Base-by-base conservation (phyloP, 176 grass and related monocot species). In the Oryza glumipatula region DNA sequence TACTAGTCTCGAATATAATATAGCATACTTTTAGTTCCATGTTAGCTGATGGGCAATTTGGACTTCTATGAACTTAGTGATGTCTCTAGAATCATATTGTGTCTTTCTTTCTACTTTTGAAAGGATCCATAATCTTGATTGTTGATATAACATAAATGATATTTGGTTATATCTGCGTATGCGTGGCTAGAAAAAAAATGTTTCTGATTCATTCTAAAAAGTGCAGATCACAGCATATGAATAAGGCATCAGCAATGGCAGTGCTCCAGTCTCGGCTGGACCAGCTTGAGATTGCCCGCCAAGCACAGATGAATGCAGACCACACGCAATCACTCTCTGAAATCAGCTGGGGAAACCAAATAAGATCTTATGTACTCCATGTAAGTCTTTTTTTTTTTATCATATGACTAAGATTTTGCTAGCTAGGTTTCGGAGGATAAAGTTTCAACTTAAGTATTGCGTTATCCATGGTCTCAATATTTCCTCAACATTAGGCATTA, bases 301-400 rank as follows among this genome's bases (percentile, higher is more conserved):
- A 98, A 83, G 91, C 96, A 39, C 96, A 94, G 78, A 85, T 95
- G 86, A 98, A 94, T 47, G 87, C 96, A 28, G 96, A 95, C 77
- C 96, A 98, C 86, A 98, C 93, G 16, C 96, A 94, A 52, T 98
- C 96, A 22, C 96, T 98, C 35, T 86, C 84, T 9, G 96, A 98
- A 44, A 94, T 95, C 43, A 88, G 93, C 83, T 98, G 96, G 96
- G 96, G 96, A 77, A 92, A 88, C 86, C 96, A 98, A 90, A 98
- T 98, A 89, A 95, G 96, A 90, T 94, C 96, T 36, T 98, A 95
- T 74, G 85, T 95, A 24, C 91, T 98, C 48, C 96, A 98, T 81
- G 96, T 98, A 88, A 91, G 93, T 52, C 86, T 48, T 28, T 19
- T 9, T 48, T 19, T 9, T 60, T 78, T 65, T 24, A 71, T 83